Evolutionary conservation across 2,329 filamentous ascomycete species (phyloP), one percentile per base, ranked within the genome.

Genomic region (Trichoderma asperellum): DNA sequence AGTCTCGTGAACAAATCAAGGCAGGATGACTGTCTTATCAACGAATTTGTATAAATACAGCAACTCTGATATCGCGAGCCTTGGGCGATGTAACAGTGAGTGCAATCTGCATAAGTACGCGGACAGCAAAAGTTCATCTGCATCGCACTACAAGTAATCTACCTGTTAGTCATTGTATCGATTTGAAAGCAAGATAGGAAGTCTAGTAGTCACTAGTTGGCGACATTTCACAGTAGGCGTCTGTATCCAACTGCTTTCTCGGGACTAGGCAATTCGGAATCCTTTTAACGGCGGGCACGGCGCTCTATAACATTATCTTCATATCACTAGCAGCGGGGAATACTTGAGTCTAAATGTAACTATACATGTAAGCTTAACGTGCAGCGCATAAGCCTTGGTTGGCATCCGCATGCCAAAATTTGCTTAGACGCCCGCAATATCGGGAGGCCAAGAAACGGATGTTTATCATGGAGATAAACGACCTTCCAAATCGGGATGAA

Each of bases 401-500:
- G 18, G 49, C 21, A 21, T 21, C 10, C 24, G 16, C 21, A 43
- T 69, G 43, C 61, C 27, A 56, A 65, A 65, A 57, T 34, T 43
- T 47, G 53, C 27, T 52, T 55, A 32, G 53, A 40, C 56, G 35
- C 55, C 35, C 53, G 53, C 63, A 37, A 52, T 52, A 67, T 67
- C 55, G 24, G 5, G 40, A 7, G 14, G 61, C 53, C 55, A 66
- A 35, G 52, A 32, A 49, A 27, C 12, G 53, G 55, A 29, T 37
- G 40, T 12, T 29, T 58, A 4, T 14, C 24, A 32, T 32, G 21
- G 18, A 16, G 56, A 40, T 37, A 2, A 14, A 14, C 21, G 68
- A 70, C 68, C 68, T 70, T 63, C 68, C 68, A 40, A 35, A 70
- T 70, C 68, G 57, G 68, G 68, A 49, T 12, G 43, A 49, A 27